Conservation (phyloP, 1,139 yeast species). For the Pichia sp. region DNA sequence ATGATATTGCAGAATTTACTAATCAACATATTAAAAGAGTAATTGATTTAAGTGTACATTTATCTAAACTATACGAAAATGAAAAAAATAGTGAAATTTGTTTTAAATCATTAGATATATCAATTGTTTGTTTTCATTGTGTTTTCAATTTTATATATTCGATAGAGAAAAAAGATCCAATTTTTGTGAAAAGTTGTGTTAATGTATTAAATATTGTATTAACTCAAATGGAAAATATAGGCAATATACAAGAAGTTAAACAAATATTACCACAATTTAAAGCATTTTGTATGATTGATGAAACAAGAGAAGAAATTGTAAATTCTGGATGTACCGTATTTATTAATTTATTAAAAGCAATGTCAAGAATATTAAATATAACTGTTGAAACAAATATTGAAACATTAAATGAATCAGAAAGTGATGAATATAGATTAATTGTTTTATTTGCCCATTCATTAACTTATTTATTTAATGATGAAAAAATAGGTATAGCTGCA, state of each 20-base stretch:
- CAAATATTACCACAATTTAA: conserved; percentile 12
- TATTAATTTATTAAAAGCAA: conserved; percentile 4
- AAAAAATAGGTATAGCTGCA: conserved; percentile 7
- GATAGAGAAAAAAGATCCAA: background rate
- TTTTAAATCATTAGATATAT: conserved; percentile 10
- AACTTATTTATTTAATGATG: conserved; percentile 6
- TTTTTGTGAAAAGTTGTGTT: background rate
- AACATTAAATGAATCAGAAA: background rate
- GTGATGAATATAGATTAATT: conserved; percentile 4
- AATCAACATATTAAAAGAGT: background rate
- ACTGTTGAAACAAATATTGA: conserved; percentile 3
- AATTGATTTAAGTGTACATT: background rate
- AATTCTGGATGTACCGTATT: conserved; percentile 3
- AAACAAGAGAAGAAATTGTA: conserved; percentile 1
- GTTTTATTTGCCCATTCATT: conserved; percentile 6
- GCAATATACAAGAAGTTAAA: conserved; percentile 13
- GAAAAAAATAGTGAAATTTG: background rate
- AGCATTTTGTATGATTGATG: conserved; percentile 4
- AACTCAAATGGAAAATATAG: conserved; percentile 8
- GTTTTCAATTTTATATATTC: conserved; percentile 7
- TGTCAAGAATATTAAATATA: conserved; percentile 3
- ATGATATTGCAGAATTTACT: background rate
- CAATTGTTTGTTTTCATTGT: conserved; percentile 15
- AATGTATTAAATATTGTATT: conserved; percentile 7
- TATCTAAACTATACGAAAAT: background rate